Base-by-base conservation (phyloP, 495 filamentous ascomycete species). In the Corynascus novoguineensis region DNA sequence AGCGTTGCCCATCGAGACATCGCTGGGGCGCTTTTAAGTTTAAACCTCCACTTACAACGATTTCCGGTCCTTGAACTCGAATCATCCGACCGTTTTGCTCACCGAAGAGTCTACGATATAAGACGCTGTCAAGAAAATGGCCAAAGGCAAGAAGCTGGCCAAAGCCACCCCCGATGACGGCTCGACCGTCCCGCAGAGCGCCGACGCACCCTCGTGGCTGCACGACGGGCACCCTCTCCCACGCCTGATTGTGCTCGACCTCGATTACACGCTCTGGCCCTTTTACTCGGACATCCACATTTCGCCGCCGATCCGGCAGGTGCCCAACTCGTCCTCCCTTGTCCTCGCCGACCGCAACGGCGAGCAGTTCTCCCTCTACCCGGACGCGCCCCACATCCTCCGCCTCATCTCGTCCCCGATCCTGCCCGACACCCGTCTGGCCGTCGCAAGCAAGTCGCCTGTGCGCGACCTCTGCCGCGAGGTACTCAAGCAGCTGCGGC, bases 201-300 rank as follows among this genome's bases (percentile, higher is more conserved):
- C 1, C 60, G 59, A 35, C 19, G 14, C 32, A 58, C 68, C 44
- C 28, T 58, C 50, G 58, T 75, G 67, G 55, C 68, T 96, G 68
- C 80, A 72, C 47, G 92, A 98, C 71, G 84, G 83, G 54, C 80
- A 83, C 0, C 87, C 90, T 1, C 83, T 98, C 3, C 93, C 93
- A 0, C 89, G 86, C 60, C 73, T 95, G 58, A 81, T 98, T 59
- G 86, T 87, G 55, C 95, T 98, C 73, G 93, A 98, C 69, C 81
- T 97, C 49, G 93, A 98, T 77, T 97, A 96, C 76, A 98, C 93
- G 0, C 78, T 98, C 1, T 97, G 93, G 93, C 90, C 91, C 4
- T 96, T 95, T 76, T 98, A 92, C 91, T 85, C 90, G 3, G 93
- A 97, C 75, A 96, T 90, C 14, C 90, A 96, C 70, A 85, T 92